These are phyloP conservation scores for Penicillium oxalicum DNA, from an alignment of 2,329 filamentous ascomycete species.

Conservation along the genomic window DNA sequence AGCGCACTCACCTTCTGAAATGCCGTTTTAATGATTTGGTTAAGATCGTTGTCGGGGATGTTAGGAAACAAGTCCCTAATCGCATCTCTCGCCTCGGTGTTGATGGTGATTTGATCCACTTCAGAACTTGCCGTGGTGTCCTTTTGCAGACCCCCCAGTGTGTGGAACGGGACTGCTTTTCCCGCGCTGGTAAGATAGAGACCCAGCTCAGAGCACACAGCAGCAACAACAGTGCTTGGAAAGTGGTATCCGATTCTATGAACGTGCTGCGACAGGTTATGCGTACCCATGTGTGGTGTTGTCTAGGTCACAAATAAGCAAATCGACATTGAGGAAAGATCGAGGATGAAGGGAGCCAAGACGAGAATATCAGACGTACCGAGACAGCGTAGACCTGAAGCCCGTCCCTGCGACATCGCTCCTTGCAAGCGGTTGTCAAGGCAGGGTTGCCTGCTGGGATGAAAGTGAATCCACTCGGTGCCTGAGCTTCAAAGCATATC, in stretches of 20 bases:
- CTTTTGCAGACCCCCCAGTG: conserved; percentile 21
- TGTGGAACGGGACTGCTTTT: conserved; percentile 40
- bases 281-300: conserved; percentile 45
- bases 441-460: conserved; percentile 56
- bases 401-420: conserved; percentile 51
- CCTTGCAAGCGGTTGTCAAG: conserved; percentile 55
- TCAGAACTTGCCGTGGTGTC: conserved; percentile 25
- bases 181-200: conserved; percentile 43
- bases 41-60: conserved; percentile 54
- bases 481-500: conserved; percentile 51
- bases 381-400: conserved; percentile 55
- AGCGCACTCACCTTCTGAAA: conserved; percentile 49
- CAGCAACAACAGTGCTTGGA: conserved; percentile 52
- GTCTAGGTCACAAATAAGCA: conserved; percentile 31
- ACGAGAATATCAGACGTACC: conserved; percentile 40
- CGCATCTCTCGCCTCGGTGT: conserved; percentile 53
- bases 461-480: conserved; percentile 56
- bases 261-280: conserved; percentile 54
- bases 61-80: conserved; percentile 59
- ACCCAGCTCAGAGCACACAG: conserved; percentile 48
- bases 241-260: conserved; percentile 60
- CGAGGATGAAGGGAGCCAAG: not conserved
- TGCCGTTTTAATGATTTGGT: conserved; percentile 54
- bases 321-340: conserved; percentile 11
- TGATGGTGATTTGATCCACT: conserved; percentile 42